These are phyloP conservation scores for Termitomyces titanicus DNA, from an alignment of 768 basidiomycete genomes.

Conservation along the genomic window DNA sequence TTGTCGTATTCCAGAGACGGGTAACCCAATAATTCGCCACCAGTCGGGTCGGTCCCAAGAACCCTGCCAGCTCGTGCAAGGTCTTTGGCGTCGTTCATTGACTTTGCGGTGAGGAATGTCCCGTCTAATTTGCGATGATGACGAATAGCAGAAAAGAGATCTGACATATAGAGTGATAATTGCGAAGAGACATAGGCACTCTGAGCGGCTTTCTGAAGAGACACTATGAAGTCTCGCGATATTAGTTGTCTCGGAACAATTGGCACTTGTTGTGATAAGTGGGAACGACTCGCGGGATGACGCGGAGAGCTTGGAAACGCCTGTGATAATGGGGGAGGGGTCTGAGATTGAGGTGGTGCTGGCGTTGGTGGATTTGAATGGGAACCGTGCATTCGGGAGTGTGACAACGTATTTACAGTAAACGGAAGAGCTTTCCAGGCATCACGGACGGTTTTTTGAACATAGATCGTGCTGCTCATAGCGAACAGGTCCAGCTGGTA, in stretches of 20 bases:
- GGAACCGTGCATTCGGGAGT: conserved; percentile 21
- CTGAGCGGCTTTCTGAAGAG: conserved; percentile 25
- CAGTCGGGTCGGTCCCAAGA: conserved; percentile 57
- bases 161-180: conserved; percentile 63
- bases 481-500: conserved; percentile 72
- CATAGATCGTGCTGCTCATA: conserved; percentile 61
- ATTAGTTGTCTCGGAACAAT: conserved; percentile 25
- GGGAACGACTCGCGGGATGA: conserved; percentile 15
- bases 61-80: conserved; percentile 66
- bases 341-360: conserved; percentile 20
- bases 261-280: conserved; percentile 14
- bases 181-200: conserved; percentile 45
- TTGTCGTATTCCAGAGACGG: neutral
- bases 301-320: conserved; percentile 14
- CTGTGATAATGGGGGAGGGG: conserved; percentile 24
- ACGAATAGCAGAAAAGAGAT: conserved; percentile 71
- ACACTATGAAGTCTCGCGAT: conserved; percentile 27
- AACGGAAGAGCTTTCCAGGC: conserved; percentile 31
- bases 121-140: conserved; percentile 70
- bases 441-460: conserved; percentile 40
- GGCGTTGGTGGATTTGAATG: conserved; percentile 27
- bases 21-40: conserved; percentile 43
- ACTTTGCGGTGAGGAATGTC: conserved; percentile 57
- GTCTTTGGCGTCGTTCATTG: conserved; percentile 62
- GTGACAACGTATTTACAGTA: conserved; percentile 14